Percentiles rank a stretch among this genome's conserved stretches.
Evolutionary conservation across 129 eudicot genomes (phyloP).

Genomic region (Smallanthus sonchifolius): DNA sequence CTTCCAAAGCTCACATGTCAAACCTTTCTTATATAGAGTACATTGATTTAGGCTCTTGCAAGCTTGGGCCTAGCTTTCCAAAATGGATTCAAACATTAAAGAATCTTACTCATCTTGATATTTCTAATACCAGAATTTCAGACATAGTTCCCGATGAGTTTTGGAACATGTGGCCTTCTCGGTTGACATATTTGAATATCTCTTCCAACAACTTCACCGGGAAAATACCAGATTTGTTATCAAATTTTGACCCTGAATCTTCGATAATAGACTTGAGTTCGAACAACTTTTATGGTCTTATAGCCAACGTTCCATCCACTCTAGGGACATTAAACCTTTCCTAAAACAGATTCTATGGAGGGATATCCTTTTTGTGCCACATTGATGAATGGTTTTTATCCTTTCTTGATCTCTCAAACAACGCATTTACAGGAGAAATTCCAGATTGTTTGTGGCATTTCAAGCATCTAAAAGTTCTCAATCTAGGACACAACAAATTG

Average conservation of each 20-base stretch:
- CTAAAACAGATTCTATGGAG: neutral
- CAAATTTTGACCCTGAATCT: neutral
- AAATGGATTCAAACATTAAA: neutral
- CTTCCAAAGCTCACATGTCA: neutral
- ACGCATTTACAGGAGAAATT: neutral
- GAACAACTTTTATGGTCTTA: conserved; percentile 1
- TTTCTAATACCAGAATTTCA: neutral
- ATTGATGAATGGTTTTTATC: neutral
- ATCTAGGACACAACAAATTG: neutral
- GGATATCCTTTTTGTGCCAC: neutral
- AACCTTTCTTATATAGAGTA: neutral
- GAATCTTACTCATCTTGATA: neutral
- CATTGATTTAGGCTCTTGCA: conserved; percentile 1
- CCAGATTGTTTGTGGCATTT: neutral
- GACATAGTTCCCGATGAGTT: neutral
- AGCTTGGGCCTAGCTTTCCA: neutral
- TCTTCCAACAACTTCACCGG: neutral
- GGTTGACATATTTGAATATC: neutral
- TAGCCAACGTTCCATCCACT: neutral
- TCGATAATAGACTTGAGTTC: neutral
- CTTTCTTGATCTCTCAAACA: neutral
- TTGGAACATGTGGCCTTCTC: neutral
- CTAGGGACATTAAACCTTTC: neutral
- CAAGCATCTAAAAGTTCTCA: neutral
- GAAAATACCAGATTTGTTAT: neutral